phyloP scores from a whole-genome alignment of 257 asterid genomes.

The Mentha longifolia region DNA sequence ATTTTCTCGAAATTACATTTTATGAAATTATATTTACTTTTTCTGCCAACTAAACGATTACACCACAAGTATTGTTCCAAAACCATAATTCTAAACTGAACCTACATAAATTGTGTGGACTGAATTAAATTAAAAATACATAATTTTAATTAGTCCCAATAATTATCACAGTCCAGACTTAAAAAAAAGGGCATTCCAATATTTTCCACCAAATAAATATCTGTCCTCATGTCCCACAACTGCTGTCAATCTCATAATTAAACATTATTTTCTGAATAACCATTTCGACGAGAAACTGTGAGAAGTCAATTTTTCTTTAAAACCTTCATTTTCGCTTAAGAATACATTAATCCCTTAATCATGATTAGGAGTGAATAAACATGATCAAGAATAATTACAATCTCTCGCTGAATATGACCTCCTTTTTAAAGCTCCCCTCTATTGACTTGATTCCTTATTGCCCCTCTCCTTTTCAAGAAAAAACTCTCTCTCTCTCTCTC shows the following conservation, averaged over 20 bases:
- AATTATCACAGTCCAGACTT: slow-evolving; percentile 23
- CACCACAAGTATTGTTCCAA: too few species aligned
- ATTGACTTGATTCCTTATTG: slow-evolving; percentile 54
- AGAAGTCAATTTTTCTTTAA: slow-evolving; percentile 38
- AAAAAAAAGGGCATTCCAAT: background rate
- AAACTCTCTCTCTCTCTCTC: background rate
- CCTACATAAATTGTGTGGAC: slow-evolving; percentile 33
- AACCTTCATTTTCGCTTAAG: slow-evolving; percentile 28
- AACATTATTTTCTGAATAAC: slow-evolving; percentile 37
- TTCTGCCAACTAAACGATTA: too few species aligned
- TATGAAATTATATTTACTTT: too few species aligned
- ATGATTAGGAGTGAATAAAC: slow-evolving; percentile 23
- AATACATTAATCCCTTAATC: slow-evolving; percentile 9
- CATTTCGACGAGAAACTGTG: slow-evolving; percentile 45
- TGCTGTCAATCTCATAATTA: slow-evolving; percentile 80
- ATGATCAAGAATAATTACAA: slow-evolving; percentile 30
- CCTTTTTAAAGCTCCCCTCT: slow-evolving; percentile 50
- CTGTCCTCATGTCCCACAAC: slow-evolving; percentile 70
- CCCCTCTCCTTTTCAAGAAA: slow-evolving; percentile 48
- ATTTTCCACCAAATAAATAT: slow-evolving; percentile 71
- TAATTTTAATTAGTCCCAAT: slow-evolving; percentile 3
- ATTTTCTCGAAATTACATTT: too few species aligned
- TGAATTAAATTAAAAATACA: slow-evolving; percentile 25
- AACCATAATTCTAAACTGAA: background rate
- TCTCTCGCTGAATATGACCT: slow-evolving; percentile 51